Base-by-base conservation (phyloP, 768 basidiomycete species). In the Auriscalpium vulgare region DNA sequence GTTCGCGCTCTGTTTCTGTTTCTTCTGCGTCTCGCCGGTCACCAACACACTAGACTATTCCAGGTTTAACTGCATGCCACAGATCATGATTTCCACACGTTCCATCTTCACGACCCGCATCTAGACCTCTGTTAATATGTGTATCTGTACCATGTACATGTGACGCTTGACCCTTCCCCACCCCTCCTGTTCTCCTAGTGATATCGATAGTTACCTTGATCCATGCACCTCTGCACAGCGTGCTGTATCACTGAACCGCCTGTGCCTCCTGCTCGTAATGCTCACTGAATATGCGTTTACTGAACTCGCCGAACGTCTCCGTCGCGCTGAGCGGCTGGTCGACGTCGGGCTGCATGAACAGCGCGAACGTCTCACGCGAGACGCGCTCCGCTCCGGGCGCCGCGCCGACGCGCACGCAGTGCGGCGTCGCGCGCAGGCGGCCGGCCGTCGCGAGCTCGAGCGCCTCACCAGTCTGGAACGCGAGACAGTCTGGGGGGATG, bases 381-480 rank as follows among this genome's bases (percentile, higher is more conserved):
- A 93, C 78, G 23, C 70, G 72, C 9, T 77, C 78, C 11, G 72
- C 68, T 14, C 74, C 71, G 51, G 69, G 57, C 38, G 72, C 73
- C 4, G 69, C 69, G 7, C 85, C 91, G 6, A 91, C 84, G 58
- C 85, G 82, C 45, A 98, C 95, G 61, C 91, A 97, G 62, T 98
- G 95, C 11, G 95, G 95, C 0, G 97, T 99, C 0, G 97, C 97
- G 45, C 85, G 81, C 14, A 99, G 76, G 54, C 77, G 81, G 13
- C 85, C 82, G 10, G 78, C 82, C 1, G 95, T 97, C 21, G 95
- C 86, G 21, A 97, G 75, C 68, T 97, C 86, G 19, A 99, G 80
- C 9, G 95, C 91, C 72, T 99, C 94, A 7, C 97, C 97, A 0
- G 94, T 98, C 69, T 99, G 97, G 70, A 99, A 97, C 3, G 95